Base-by-base conservation (phyloP, 2,329 filamentous ascomycete genomes). In the Fusarium irregulare region DNA sequence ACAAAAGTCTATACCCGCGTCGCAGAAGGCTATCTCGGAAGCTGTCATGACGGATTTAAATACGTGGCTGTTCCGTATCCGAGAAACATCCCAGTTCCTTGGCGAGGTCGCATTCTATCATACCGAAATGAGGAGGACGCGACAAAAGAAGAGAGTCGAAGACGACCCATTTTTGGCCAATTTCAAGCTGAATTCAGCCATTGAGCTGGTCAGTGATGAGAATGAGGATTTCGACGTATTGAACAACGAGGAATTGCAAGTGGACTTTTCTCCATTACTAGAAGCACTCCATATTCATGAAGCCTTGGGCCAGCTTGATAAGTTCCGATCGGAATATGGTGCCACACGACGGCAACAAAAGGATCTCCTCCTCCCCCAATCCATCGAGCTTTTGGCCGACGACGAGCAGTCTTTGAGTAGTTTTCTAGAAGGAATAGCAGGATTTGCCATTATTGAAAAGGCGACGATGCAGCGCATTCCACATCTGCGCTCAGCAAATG, bases 21-120 rank as follows among this genome's bases (percentile, higher is more conserved):
- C 94, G 2, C 94, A 97, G 76, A 94, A 93, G 76, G 90, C 93
- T 53, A 98, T 99, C 60, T 95, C 95, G 6, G 95, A 98, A 80
- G 94, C 94, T 16, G 96, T 99, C 72, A 98, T 98, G 93, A 92
- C 89, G 4, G 96, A 99, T 80, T 82, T 99, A 58, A 98, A 98
- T 77, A 98, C 94, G 1, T 99, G 96, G 96, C 85, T 99, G 12
- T 99, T 92, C 76, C 91, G 93, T 23, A 97, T 99, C 68, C 90
- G 96, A 75, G 96, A 99, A 80, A 97, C 94, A 20, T 98, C 96
- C 2, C 95, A 98, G 73, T 98, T 97, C 69, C 83, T 99, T 10
- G 96, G 96, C 7, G 96, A 99, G 78, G 93, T 99, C 9, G 94
- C 96, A 6, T 97, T 99, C 77, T 98, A 97, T 76, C 94, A 98